A percentile compares a stretch with the other conserved stretches of the same genome.
Evolutionary conservation across 2,329 filamentous ascomycete species (phyloP).

Genomic region (Atkinsonella texensis): DNA sequence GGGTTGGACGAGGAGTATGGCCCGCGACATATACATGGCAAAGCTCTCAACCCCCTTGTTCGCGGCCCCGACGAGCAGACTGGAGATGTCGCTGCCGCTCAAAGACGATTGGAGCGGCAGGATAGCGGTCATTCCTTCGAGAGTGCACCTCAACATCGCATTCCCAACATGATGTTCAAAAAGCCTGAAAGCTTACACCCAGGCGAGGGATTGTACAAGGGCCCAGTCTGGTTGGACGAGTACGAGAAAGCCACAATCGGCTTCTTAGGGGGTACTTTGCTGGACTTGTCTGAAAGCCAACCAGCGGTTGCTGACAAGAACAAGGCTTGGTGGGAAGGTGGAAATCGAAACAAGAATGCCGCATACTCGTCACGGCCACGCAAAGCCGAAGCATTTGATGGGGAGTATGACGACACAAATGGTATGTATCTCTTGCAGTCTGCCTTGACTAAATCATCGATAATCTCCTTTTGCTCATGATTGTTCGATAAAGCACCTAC

Average conservation of each 20-base stretch:
- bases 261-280: constrained; percentile 42
- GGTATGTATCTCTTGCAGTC: constrained; percentile 27
- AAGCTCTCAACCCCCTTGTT: constrained; percentile 1
- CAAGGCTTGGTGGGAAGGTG: constrained; percentile 68
- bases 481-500: constrained; percentile 36
- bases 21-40: constrained; percentile 12
- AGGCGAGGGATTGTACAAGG: constrained; percentile 44
- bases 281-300: constrained; percentile 43
- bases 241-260: constrained; percentile 60
- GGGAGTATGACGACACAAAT: constrained; percentile 52
- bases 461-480: not conserved
- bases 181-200: constrained; percentile 30
- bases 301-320: constrained; percentile 31
- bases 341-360: constrained; percentile 32
- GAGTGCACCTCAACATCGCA: constrained; percentile 22
- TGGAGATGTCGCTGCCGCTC: constrained; percentile 10
- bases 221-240: constrained; percentile 53
- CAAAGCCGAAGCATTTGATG: constrained; percentile 52
- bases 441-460: not conserved
- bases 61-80: not conserved
- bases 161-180: constrained; percentile 30
- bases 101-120: constrained; percentile 16
- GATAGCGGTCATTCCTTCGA: constrained; percentile 19
- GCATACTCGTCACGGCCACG: constrained; percentile 35
- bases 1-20: constrained; percentile 17